A percentile compares a stretch with the other conserved stretches of the same genome.
These are phyloP conservation scores for Vitis hybrid DNA, from an alignment of 177 flowering plant genomes.

Conservation along the genomic window DNA sequence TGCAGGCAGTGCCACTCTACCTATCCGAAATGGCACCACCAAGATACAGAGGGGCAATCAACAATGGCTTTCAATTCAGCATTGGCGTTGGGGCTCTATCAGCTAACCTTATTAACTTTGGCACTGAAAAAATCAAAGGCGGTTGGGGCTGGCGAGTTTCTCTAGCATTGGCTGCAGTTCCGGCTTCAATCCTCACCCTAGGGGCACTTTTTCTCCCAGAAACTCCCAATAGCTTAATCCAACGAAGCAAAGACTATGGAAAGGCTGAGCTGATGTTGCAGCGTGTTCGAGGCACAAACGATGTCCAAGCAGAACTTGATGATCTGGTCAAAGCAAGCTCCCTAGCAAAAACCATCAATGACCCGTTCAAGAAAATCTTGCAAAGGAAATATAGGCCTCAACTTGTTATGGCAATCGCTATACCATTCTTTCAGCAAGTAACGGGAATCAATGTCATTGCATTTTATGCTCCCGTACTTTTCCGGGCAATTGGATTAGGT, in stretches of 20 bases:
- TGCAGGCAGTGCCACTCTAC: slow-evolving; percentile 73
- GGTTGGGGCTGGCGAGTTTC: slow-evolving; percentile 72
- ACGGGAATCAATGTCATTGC: slow-evolving; percentile 70
- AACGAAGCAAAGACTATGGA: slow-evolving; percentile 22
- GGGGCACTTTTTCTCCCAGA: slow-evolving; percentile 67
- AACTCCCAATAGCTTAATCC: slow-evolving; percentile 74
- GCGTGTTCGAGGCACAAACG: slow-evolving; percentile 49
- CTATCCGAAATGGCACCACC: slow-evolving; percentile 88
- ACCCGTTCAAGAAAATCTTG: slow-evolving; percentile 24
- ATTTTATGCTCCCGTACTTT: slow-evolving; percentile 69
- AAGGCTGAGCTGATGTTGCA: slow-evolving; percentile 44
- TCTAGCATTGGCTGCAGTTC: slow-evolving; percentile 60
- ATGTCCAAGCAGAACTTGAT: slow-evolving; percentile 52
- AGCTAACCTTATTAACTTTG: slow-evolving; percentile 60
- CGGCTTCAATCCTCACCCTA: slow-evolving; percentile 50
- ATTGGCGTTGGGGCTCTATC: slow-evolving; percentile 47
- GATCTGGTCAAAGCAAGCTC: slow-evolving; percentile 53
- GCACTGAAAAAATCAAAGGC: slow-evolving; percentile 43
- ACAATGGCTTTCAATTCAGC: slow-evolving; percentile 56
- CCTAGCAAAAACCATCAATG: slow-evolving; percentile 26
- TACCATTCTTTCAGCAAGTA: slow-evolving; percentile 70
- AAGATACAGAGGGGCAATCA: slow-evolving; percentile 62
- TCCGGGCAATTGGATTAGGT: slow-evolving; percentile 48
- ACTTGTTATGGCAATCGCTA: slow-evolving; percentile 58
- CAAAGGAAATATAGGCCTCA: slow-evolving; percentile 56